Evolutionary conservation across 108 stramenopile species (phyloP), one percentile per base, ranked within the genome.

Genomic region (Aurantiochytrium sp.): DNA sequence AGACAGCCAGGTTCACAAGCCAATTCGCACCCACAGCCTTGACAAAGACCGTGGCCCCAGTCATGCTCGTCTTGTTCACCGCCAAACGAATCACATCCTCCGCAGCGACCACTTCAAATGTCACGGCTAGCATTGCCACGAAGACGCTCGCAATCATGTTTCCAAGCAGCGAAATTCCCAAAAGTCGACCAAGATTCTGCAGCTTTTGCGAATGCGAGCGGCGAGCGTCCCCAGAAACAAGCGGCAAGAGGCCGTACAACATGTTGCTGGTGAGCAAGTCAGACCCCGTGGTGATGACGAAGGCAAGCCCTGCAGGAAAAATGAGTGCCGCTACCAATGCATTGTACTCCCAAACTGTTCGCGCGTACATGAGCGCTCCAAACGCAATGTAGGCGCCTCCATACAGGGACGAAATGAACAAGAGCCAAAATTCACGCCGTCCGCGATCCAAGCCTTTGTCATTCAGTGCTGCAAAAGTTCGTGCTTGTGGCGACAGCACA

Each of bases 111-210:
- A 92, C 28, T 21, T 88, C 90, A 16, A 72, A 71, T 4, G 29
- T 16, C 14, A 64, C 89, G 44, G 59, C 89, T 14, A 87, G 23
- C 16, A 53, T 25, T 6, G 73, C 92, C 60, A 91, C 44, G 8
- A 90, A 25, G 4, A 91, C 47, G 45, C 88, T 72, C 19, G 90
- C 92, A 4, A 91, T 12, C 16, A 92, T 87, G 83, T 92, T 92
- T 23, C 92, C 92, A 43, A 64, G 21, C 44, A 83, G 83, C 5
- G 92, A 92, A 19, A 60, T 23, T 2, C n/a, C 6, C n/a, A 53
- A 16, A 3, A 83, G 76, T 8, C 76, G 76, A 6, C 8, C 45
- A 55, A 83, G 23, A 3, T 83, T 83, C 3, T 35, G 49, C 76
- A 43, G 49, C 51, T 83, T 83, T 53, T 83, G 76, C n/a, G 5